Base-by-base conservation (phyloP, 2,329 filamentous ascomycete species). In the Aureobasidium melanogenum region DNA sequence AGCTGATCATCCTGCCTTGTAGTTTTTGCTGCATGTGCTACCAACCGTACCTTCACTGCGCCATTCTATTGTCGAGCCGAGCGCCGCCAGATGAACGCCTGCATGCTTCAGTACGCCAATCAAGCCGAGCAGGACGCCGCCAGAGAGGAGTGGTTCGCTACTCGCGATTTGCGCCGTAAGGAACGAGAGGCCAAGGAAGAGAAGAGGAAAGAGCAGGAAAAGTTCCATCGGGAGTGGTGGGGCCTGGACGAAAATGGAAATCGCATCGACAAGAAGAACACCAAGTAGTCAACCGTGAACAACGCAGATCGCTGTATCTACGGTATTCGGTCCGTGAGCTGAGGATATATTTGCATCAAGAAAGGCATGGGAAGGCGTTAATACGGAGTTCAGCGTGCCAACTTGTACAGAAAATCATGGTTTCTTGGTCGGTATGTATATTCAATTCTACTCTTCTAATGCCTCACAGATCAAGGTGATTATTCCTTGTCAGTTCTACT, bases 1-100 rank as follows among this genome's bases (percentile, higher is more conserved):
- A 43, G 39, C 52, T 56, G 14, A 56, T 43, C 17, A 34, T 30
- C 38, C 44, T 19, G 36, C 15, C 34, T 34, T 39, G 14, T 63
- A 97, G 93, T 88, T 64, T 99, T 99, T 73, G 94, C 94, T 62
- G 86, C 88, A 67, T 99, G 94, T 80, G 92, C 92, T 58, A 82
- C 87, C 54, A 87, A 88, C 71, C 88, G 90, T 66, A 97, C 92
- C 6, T 84, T 97, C 68, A 91, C 87, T 61, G 88, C 94, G 62
- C 88, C 91, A 14, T 97, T 94, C 80, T 83, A 86, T 58, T 99
- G 94, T 79, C 87, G 91, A 59, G 76, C 82, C 52, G 82, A 92
- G 70, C 88, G 91, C 69, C 85, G 87, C 64, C 80, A 82, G 38
- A 99, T 99, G 94, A 99, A 99, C 77, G 81, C 79, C 64, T 99